These are phyloP conservation scores for Phytophthora hybrid DNA, from an alignment of 352 stramenopile genomes.

Conservation along the genomic window DNA sequence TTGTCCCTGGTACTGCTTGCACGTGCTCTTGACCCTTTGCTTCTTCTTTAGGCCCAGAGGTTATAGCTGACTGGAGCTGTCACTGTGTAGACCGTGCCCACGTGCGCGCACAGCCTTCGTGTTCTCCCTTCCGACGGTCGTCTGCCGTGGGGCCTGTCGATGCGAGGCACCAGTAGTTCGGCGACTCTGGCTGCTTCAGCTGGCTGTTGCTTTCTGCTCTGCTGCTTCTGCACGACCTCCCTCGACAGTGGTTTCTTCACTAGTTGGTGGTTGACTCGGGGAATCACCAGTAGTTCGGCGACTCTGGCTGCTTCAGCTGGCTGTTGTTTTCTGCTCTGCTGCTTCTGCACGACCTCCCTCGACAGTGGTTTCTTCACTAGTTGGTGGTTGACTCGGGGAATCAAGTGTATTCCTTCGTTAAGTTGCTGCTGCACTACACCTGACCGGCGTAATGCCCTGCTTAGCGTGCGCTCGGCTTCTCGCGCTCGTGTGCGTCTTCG, in stretches of 20 bases:
- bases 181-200: not conserved
- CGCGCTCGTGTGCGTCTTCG: not conserved
- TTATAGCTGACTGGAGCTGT: not conserved
- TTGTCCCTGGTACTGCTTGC: not conserved
- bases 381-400: not conserved
- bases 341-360: not conserved
- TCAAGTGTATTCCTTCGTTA: not conserved
- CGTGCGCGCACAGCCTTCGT: not conserved
- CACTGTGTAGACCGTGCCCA: not conserved
- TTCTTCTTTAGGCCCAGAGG: not conserved
- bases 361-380: not conserved
- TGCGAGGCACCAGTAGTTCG: not conserved
- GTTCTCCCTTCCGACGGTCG: not conserved
- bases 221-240: not conserved
- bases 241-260: not conserved
- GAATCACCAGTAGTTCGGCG: not conserved
- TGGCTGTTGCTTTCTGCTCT: not conserved
- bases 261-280: no score
- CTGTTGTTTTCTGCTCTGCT: not conserved
- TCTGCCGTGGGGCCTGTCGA: not conserved
- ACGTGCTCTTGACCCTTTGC: not conserved
- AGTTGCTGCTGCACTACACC: not conserved
- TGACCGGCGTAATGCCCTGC: not conserved
- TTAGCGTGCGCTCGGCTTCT: not conserved
- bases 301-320: not conserved